Evolutionary conservation across 345 rosid species (phyloP), one percentile per base, ranked within the genome.

Genomic region (Brassica cretica): DNA sequence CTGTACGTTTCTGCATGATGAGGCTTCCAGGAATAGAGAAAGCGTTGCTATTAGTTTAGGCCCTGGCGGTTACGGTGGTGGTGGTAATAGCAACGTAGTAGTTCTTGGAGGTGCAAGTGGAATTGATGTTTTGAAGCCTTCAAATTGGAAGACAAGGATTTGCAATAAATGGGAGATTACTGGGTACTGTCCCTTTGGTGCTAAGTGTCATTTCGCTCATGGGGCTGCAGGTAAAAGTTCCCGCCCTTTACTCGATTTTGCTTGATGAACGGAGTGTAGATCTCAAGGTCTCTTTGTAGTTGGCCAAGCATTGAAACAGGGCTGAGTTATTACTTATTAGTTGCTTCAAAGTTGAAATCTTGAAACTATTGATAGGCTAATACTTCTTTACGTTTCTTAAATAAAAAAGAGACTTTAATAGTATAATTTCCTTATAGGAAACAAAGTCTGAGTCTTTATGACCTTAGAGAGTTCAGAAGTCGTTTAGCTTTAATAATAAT

Each of bases 91-190:
- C 0, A 82, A 82, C 0, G 88, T 81, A 0, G 85, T 73, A 1
- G 85, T 63, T 2, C 87, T 62, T 6, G 85, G 64, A 14, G 82
- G 81, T 19, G 87, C 77, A 18, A 82, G 32, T 79, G 87, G 83
- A 10, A 82, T 35, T 19, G 71, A 81, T 4, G 84, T 84, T 72
- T 46, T 86, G 77, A 95, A 95, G 88, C 97, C 98, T 0, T 91
- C 98, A 2, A 95, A 91, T 83, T 95, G 99, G 99, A 95, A 95
- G 81, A 93, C 97, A 3, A 86, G 98, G 86, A 95, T 95, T 66
- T 95, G 96, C 77, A 95, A 95, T 74, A 95, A 95, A 84, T 93
- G 97, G 98, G 98, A 94, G 85, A 84, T 94, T 41, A 94, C 98
- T 2, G 97, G 97, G 6, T 92, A 92, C 76, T 92, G 98, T 74